These are phyloP conservation scores for Tilletia horrida DNA, from an alignment of 1,284 basidiomycete species.

Conservation along the genomic window DNA sequence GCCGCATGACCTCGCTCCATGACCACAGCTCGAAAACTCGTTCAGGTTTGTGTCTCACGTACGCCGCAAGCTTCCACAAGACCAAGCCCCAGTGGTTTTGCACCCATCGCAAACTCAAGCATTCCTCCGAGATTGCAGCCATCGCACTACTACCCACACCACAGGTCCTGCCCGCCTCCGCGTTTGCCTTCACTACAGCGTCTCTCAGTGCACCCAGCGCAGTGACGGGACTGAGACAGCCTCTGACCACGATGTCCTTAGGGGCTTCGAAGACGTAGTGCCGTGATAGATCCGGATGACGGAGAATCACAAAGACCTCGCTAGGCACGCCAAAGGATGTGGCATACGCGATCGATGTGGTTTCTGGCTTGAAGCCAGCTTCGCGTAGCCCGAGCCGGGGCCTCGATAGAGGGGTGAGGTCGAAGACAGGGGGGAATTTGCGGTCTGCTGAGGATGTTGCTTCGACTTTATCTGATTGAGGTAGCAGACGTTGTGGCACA, in stretches of 20 bases:
- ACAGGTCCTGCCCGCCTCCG: conserved; percentile 21
- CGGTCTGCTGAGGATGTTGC: not conserved
- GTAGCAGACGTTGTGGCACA: too few relatives aligned
- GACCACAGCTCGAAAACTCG: conserved; percentile 29
- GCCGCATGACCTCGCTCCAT: conserved; percentile 63
- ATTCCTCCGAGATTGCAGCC: conserved; percentile 28
- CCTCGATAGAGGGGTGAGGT: conserved; percentile 16
- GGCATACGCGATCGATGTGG: conserved; percentile 22
- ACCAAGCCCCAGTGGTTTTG: conserved; percentile 85
- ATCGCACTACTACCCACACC: not conserved
- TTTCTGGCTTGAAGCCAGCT: conserved; percentile 20
- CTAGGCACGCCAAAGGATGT: conserved; percentile 35
- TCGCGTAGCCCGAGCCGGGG: conserved; percentile 23
- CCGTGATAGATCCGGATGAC: conserved; percentile 28
- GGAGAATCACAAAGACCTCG: conserved; percentile 38
- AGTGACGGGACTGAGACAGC: too few relatives aligned
- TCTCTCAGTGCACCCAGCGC: too few relatives aligned
- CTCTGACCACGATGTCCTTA: too few relatives aligned
- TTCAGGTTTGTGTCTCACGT: conserved; percentile 65
- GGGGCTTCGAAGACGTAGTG: conserved; percentile 35
- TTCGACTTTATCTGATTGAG: too few relatives aligned
- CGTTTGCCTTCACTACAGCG: too few relatives aligned
- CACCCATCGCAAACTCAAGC: conserved; percentile 75
- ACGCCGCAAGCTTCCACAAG: conserved; percentile 88
- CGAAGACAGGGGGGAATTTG: conserved; percentile 14